These are phyloP conservation scores for Colletotrichum gigasporum DNA, from an alignment of 2,329 filamentous ascomycete species.

Conservation along the genomic window DNA sequence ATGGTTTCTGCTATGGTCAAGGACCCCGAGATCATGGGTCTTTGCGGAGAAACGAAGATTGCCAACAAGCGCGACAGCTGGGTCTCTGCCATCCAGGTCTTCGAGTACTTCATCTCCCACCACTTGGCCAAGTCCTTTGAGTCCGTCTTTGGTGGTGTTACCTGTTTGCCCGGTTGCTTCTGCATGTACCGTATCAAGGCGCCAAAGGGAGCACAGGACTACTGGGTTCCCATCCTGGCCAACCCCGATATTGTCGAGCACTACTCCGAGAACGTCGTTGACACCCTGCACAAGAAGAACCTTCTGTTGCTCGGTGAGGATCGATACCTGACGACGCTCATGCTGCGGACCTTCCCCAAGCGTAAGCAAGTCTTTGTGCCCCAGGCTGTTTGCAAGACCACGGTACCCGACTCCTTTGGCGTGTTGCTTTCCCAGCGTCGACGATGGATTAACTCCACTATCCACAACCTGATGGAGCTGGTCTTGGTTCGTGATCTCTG, in stretches of 20 bases:
- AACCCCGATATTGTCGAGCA: conserved; percentile 99
- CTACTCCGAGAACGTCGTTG: conserved; percentile 98
- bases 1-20: conserved; percentile 99
- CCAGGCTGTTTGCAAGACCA: conserved; percentile 98
- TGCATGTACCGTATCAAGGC: conserved; percentile 99
- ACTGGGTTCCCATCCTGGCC: conserved; percentile 98
- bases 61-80: conserved; percentile 95
- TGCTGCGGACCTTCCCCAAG: conserved; percentile 99
- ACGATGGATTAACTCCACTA: conserved; percentile 99
- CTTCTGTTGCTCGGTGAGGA: conserved; percentile 91
- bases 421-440: conserved; percentile 94
- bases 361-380: conserved; percentile 98
- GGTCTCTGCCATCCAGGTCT: conserved; percentile 98
- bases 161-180: conserved; percentile 97
- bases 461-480: conserved; percentile 98
- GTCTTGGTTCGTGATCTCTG: conserved; percentile 95
- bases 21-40: conserved; percentile 98
- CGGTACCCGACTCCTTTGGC: conserved; percentile 90
- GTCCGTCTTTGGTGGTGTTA: conserved; percentile 98
- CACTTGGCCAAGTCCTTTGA: conserved; percentile 98
- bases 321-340: conserved; percentile 94
- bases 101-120: conserved; percentile 99
- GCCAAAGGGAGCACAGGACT: conserved; percentile 97
- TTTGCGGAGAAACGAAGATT: conserved; percentile 99
- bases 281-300: conserved; percentile 98